Evolutionary conservation across 176 grass and related monocot genomes (phyloP), one percentile per base, ranked within the genome.

Genomic region (Aegilops sharonensis): DNA sequence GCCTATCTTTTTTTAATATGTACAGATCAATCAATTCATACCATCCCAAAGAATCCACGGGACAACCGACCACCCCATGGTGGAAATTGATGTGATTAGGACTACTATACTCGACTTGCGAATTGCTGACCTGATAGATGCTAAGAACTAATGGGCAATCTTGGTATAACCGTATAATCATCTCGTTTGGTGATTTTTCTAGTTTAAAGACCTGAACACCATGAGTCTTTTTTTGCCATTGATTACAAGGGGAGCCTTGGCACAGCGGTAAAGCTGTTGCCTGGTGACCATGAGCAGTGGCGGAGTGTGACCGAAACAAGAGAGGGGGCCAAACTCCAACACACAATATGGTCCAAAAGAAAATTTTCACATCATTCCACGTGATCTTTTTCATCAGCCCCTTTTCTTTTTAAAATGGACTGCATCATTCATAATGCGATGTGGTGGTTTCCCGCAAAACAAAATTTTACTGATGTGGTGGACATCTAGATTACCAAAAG

Each of bases 11-110:
- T 34, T 13, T 25, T 10, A 11, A 47, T 17, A 30, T 76, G 45
- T 76, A 71, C 68, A 76, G 27, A 76, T 76, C 73, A 54, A 52
- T 29, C 14, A 76, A 76, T 54, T 32, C 73, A 47, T 32, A 56
- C 47, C 0, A 64, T 9, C 37, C 11, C 45, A 6, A 75, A 75
- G 21, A 75, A 84, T 75, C 25, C 56, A 75, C 4, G 63, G 42
- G 70, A 29, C 54, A 84, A 29, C 37, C 10, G 74, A 11, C 17
- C 69, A 63, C 29, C 24, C 18, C 25, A 23, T 75, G 57, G 17
- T 64, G 35, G 23, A 9, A 78, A 52, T 27, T 75, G 11, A 57
- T 23, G 12, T 84, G 39, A 60, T 64, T 48, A 85, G 20, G 60
- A 47, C 11, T 18, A 35, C n/a, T 11, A 75, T 14, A 67, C 60